Evolutionary conservation across 768 basidiomycete species (phyloP).

Genomic region (Neoboletus magnificus): DNA sequence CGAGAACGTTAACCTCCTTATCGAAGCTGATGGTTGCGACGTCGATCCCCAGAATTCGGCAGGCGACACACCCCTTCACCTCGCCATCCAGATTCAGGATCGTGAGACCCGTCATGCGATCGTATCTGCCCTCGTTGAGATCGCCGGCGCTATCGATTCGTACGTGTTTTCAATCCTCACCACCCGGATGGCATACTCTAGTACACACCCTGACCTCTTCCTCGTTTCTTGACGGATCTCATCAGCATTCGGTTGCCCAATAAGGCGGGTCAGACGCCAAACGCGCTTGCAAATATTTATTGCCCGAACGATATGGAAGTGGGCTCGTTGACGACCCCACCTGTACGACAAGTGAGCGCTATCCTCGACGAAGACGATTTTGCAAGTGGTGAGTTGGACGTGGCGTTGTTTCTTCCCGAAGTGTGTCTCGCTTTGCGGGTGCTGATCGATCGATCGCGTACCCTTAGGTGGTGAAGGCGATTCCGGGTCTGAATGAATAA

Average conservation of each 20-base stretch:
- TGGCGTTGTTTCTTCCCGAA: neutral
- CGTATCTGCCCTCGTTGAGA: conserved; percentile 22
- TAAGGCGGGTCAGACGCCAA: conserved; percentile 28
- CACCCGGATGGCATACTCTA: neutral
- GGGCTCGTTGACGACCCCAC: conserved; percentile 17
- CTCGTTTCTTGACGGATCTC: neutral
- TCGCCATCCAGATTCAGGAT: conserved; percentile 23
- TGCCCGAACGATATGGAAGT: conserved; percentile 17
- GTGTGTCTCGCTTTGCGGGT: neutral
- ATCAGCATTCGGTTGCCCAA: conserved; percentile 23
- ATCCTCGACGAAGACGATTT: conserved; percentile 17
- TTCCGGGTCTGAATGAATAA: neutral
- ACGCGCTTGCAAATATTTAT: conserved; percentile 19
- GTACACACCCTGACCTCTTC: neutral
- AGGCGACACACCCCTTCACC: conserved; percentile 29
- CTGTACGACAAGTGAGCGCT: conserved; percentile 8
- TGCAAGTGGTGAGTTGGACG: conserved; percentile 14
- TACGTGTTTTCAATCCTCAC: conserved; percentile 1
- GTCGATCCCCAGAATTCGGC: conserved; percentile 25
- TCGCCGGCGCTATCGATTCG: conserved; percentile 25
- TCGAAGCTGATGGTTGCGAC: conserved; percentile 27
- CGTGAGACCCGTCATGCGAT: conserved; percentile 13
- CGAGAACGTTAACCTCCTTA: conserved; percentile 23
- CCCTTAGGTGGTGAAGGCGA: conserved; percentile 6
- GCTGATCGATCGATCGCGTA: conserved; percentile 1